Base-by-base conservation (phyloP, 2,329 filamentous ascomycete genomes). In the Cyanodermella asteris region DNA sequence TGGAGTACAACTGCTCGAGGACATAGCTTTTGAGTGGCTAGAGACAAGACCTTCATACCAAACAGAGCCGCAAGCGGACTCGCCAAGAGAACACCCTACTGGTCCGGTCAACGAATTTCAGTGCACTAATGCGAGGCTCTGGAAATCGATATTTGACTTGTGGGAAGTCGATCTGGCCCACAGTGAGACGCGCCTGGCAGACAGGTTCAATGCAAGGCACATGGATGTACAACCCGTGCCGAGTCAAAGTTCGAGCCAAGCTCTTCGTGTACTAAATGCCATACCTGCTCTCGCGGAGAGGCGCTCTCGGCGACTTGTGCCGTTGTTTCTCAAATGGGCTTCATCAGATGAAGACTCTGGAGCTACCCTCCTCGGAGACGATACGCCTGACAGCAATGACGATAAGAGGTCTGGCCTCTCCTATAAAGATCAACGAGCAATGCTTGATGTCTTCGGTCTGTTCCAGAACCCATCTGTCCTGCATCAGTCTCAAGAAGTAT, bases 401-500 rank as follows among this genome's bases (percentile, higher is more conserved):
- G 20, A 14, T 27, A 24, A 16, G 6, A 18, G 7, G 24, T 9
- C 22, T 10, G n/a, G 12, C 6, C 9, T 27, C 6, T 7, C 5
- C n/a, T 13, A 13, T 5, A 68, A 68, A 30, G 87, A 97, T 42
- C 73, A 84, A 34, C 84, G 91, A 43, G 64, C 72, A 2, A 68
- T 93, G 40, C 59, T 97, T 17, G 61, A 61, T 2, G 58, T 97
- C 5, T 81, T 97, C 41, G 64, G 75, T 0, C 69, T 81, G 33
- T 94, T 94, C 41, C 55, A 62, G 24, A 97, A 97, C 41, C 80
- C 87, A 0, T 75, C 62, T 38, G 80, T 81, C 1, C 54, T 97
- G 4, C 94, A 70, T 46, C 74, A 69, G 39, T 64, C 74, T 16
- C 56, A 67, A 7, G 70, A 78, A 28, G 82, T 91, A 0, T 76